A percentile compares a stretch with the other conserved stretches of the same genome.
These are phyloP conservation scores for Boletus subparvulus DNA, from an alignment of 768 basidiomycete genomes.

Conservation along the genomic window DNA sequence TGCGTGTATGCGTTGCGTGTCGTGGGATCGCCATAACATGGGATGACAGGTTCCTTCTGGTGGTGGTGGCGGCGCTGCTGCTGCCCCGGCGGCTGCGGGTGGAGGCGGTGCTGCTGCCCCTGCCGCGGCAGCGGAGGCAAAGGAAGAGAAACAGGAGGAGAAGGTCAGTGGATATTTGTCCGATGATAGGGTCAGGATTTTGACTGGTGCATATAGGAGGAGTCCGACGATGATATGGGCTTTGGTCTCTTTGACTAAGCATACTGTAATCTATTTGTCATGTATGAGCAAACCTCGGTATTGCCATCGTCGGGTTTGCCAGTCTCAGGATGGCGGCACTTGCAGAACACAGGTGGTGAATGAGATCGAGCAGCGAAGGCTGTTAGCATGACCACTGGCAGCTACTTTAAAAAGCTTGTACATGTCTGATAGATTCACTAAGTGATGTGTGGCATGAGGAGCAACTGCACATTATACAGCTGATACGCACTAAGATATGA, in stretches of 20 bases:
- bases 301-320: too few relatives aligned
- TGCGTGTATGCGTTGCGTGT: conserved; percentile 38
- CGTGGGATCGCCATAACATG: conserved; percentile 4
- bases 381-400: too few relatives aligned
- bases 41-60: conserved; percentile 82
- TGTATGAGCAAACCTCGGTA: background rate
- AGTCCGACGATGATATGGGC: conserved; percentile 98
- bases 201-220: conserved; percentile 54
- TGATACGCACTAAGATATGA: too few relatives aligned
- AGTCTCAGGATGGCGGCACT: too few relatives aligned
- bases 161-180: conserved; percentile 51
- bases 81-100: conserved; percentile 45
- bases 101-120: conserved; percentile 48
- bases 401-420: too few relatives aligned
- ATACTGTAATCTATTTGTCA: background rate
- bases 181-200: background rate
- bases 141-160: conserved; percentile 89
- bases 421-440: too few relatives aligned
- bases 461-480: too few relatives aligned
- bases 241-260: conserved; percentile 95
- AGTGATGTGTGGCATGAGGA: too few relatives aligned
- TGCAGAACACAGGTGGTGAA: too few relatives aligned
- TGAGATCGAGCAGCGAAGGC: too few relatives aligned
- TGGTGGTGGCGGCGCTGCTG: conserved; percentile 61
- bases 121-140: conserved; percentile 67